Evolutionary conservation across 2,329 filamentous ascomycete species (phyloP), one percentile per base, ranked within the genome.

Genomic region (Claviceps digitariae): DNA sequence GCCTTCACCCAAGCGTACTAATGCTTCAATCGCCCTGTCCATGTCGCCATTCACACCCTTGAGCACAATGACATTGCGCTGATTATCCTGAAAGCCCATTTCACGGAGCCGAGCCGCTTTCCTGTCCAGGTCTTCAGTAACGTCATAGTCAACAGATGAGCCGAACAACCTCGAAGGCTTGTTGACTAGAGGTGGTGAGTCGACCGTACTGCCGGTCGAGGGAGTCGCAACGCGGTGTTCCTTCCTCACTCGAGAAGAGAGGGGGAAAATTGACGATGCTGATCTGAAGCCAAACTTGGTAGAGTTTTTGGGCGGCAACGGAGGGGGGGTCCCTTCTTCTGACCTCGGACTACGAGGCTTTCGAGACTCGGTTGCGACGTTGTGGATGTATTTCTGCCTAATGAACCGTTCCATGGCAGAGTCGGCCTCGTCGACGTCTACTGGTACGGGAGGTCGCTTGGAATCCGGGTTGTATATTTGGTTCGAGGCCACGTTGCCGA

Each of bases 331-430:
- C 29, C 72, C 74, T 59, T 83, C 80, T 58, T 82, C 78, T 13
- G 76, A 76, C 49, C 69, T 70, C n/a, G 71, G 70, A 58, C 73
- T 76, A 51, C 69, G 69, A 0, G 69, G 71, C 58, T 71, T 71
- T 59, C 68, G 55, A 58, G 64, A 41, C 59, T 67, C 57, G 61
- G 67, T 57, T 61, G 64, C 57, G 48, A 67, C 62, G 55, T 72
- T 71, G 61, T 84, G 83, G 65, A 90, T 83, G 69, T 98, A 98
- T 69, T 98, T 98, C 64, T 91, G 84, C 56, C 91, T 79, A 60
- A 98, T 95, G 68, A 91, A 97, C 56, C 88, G 81, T 70, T 98
- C 93, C 86, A 98, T 93, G 29, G 87, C 89, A 12, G 87, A 86
- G 66, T 98, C 91, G 49, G 86, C 87, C 71, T 97, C 90, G 69